phyloP scores from a whole-genome alignment of 2,329 filamentous ascomycete species.

The Rutstroemia sp. region DNA sequence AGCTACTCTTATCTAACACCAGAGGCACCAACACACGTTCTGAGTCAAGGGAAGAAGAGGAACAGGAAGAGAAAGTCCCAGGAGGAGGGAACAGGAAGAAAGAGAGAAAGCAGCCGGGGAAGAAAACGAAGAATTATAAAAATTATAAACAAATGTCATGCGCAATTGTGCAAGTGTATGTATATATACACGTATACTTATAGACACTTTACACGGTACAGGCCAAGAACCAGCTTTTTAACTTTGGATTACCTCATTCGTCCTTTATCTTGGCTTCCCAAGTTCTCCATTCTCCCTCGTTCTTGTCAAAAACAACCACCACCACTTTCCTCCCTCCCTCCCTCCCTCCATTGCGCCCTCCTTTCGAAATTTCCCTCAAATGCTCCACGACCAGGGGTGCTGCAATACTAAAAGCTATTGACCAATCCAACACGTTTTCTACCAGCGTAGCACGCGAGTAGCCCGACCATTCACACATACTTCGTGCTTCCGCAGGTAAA shows the following conservation, averaged over 20 bases:
- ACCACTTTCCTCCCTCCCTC: neutral
- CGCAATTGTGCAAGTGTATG: neutral
- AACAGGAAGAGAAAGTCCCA: neutral
- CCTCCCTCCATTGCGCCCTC: neutral
- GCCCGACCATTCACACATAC: neutral
- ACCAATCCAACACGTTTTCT: slow-evolving; percentile 8
- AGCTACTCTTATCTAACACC: neutral
- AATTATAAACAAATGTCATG: no score
- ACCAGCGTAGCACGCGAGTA: neutral
- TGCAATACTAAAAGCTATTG: neutral
- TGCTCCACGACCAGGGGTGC: slow-evolving; percentile 4
- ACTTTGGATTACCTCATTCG: neutral
- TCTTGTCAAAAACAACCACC: neutral
- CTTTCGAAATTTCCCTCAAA: neutral
- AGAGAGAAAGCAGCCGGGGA: neutral
- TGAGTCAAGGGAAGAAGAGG: neutral
- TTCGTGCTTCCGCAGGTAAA: slow-evolving; percentile 4
- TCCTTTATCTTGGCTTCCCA: no score
- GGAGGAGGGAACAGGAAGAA: neutral
- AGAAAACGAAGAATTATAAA: neutral
- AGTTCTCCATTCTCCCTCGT: neutral
- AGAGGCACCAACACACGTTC: slow-evolving; percentile 2
- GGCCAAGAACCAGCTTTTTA: neutral
- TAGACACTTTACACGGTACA: neutral
- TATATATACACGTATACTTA: no score